Conservation (phyloP, 441 rosid species). For the Erodium texanum region DNA sequence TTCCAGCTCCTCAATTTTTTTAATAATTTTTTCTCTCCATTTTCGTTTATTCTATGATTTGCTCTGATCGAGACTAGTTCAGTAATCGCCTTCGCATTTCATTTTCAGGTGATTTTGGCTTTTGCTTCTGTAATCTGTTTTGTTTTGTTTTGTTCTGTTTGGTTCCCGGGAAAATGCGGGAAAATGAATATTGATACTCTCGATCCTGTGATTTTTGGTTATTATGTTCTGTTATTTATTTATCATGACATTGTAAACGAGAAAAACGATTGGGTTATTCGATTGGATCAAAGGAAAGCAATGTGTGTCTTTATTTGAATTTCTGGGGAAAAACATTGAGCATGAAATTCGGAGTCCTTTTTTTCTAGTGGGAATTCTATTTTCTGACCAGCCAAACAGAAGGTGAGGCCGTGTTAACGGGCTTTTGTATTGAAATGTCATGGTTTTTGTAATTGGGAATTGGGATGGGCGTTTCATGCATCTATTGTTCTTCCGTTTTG, state of each 20-base stretch:
- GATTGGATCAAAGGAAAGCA: neutral
- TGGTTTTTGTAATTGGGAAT: too few species aligned
- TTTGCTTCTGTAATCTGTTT: neutral
- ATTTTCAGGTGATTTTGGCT: neutral
- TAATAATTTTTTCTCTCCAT: neutral
- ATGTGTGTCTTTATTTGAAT: neutral
- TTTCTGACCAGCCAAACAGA: slow-evolving; percentile 7
- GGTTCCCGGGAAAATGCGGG: slow-evolving; percentile 8
- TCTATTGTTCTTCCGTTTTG: neutral
- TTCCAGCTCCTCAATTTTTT: neutral
- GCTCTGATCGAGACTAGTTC: neutral
- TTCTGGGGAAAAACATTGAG: neutral
- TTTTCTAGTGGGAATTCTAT: neutral
- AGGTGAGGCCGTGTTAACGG: neutral
- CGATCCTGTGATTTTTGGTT: neutral
- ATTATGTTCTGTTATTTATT: neutral
- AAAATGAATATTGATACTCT: neutral
- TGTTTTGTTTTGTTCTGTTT: neutral
- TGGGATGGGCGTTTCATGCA: neutral
- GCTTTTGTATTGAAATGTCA: neutral
- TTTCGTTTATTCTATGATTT: neutral
- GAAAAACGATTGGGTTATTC: neutral
- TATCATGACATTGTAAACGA: neutral
- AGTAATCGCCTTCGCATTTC: neutral
- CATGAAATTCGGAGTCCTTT: neutral